Percentiles rank a stretch among this genome's conserved stretches.
These are phyloP conservation scores for Cinchona pubescens DNA, from an alignment of 257 asterid genomes.

Conservation along the genomic window DNA sequence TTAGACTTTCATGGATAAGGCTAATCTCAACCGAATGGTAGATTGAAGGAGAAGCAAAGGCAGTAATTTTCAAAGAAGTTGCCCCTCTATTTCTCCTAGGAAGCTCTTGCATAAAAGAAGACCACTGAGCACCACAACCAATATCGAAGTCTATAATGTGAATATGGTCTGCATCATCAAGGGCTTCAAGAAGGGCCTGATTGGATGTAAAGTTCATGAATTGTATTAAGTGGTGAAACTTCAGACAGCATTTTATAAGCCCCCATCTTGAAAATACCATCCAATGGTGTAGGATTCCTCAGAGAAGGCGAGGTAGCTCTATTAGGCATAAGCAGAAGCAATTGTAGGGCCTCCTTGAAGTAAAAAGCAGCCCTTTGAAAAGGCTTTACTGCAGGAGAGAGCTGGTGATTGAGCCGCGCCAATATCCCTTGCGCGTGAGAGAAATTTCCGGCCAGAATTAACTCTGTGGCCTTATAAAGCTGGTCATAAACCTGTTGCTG, in stretches of 20 bases:
- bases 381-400: slow-evolving; percentile 40
- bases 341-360: slow-evolving; percentile 46
- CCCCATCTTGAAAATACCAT: slow-evolving; percentile 50
- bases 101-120: slow-evolving; percentile 61
- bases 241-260: slow-evolving; percentile 46
- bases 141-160: slow-evolving; percentile 58
- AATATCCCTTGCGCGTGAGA: slow-evolving; percentile 54
- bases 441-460: slow-evolving; percentile 43
- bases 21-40: slow-evolving; percentile 43
- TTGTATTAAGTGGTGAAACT: slow-evolving; percentile 45
- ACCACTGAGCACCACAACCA: slow-evolving; percentile 61
- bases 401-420: slow-evolving; percentile 64
- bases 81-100: slow-evolving; percentile 31
- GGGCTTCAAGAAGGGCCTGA: slow-evolving; percentile 48
- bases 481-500: slow-evolving; percentile 39
- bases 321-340: slow-evolving; percentile 30
- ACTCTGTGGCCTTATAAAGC: slow-evolving; percentile 44
- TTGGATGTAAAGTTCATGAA: slow-evolving; percentile 52
- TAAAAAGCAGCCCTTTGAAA: slow-evolving; percentile 44
- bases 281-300: slow-evolving; percentile 36
- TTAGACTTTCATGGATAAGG: slow-evolving; percentile 48
- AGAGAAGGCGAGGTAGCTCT: slow-evolving; percentile 17
- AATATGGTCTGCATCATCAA: slow-evolving; percentile 30
- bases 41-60: slow-evolving; percentile 52
- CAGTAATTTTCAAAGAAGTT: slow-evolving; percentile 41